A percentile compares a stretch with the other conserved stretches of the same genome.
phyloP scores from a whole-genome alignment of 164 flowering plant genomes.

The Dillenia turbinata region DNA sequence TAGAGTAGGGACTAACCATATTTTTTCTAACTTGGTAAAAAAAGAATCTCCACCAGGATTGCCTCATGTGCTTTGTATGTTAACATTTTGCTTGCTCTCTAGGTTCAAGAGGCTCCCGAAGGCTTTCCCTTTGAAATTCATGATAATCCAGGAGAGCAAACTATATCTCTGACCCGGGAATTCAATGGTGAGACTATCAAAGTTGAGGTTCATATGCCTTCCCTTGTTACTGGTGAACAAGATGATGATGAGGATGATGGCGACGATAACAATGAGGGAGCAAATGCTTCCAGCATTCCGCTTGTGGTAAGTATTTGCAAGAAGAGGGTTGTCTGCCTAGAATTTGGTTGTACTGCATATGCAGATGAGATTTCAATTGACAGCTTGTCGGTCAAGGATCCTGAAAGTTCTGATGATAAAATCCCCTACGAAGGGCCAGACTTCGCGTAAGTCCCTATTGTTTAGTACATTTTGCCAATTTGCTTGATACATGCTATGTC shows the following conservation, averaged over 20 bases:
- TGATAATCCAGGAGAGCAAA: slow-evolving; percentile 59
- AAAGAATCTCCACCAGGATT: too few species aligned
- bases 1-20: too few species aligned
- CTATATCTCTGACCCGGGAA: slow-evolving; percentile 49
- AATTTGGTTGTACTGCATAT: slow-evolving; percentile 58
- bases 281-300: slow-evolving; percentile 40
- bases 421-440: slow-evolving; percentile 85
- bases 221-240: slow-evolving; percentile 50
- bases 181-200: slow-evolving; percentile 60
- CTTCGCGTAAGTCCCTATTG: slow-evolving; percentile 51
- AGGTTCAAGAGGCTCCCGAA: slow-evolving; percentile 57
- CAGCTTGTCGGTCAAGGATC: slow-evolving; percentile 47
- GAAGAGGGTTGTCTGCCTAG: slow-evolving; percentile 46
- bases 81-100: neutral
- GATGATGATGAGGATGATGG: slow-evolving; percentile 30
- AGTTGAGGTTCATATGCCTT: slow-evolving; percentile 79
- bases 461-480: neutral
- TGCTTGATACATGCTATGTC: too few species aligned
- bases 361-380: slow-evolving; percentile 77
- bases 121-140: slow-evolving; percentile 70
- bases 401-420: slow-evolving; percentile 54
- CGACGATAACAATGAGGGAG: slow-evolving; percentile 25
- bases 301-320: slow-evolving; percentile 61
- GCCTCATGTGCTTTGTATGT: too few species aligned
- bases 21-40: too few species aligned